Base-by-base conservation (phyloP, 108 stramenopile genomes). In the Fragilariopsis cylindrus region DNA sequence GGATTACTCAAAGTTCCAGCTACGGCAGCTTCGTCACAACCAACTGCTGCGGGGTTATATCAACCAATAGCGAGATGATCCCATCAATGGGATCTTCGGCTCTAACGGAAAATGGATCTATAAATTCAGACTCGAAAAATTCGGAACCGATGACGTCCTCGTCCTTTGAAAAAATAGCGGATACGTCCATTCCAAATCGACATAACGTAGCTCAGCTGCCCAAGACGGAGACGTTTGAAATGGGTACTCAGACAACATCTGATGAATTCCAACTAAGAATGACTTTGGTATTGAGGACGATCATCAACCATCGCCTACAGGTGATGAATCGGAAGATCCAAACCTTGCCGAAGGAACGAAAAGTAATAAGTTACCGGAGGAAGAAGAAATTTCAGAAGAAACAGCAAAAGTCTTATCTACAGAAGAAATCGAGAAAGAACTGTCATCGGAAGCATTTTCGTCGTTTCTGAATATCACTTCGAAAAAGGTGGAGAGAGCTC, bases 401-500 rank as follows among this genome's bases (percentile, higher is more conserved):
- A 65, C 72, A 57, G 72, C 60, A 4, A 81, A 76, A 53, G 47
- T 86, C 8, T 70, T 89, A n/a, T 72, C 87, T 4, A 75, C 72
- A 41, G 90, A 93, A 66, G 87, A 93, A 55, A 82, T 84, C 42
- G 73, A 83, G 48, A 74, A 77, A 65, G 81, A 88, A 39, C 50
- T 95, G 4, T 48, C 85, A 1, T 85, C 89, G 6, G 71, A 79
- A 30, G 71, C 91, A 42, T 95, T 95, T 57, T 70, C 82, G 1
- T 72, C 80, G 5, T 95, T 95, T 79, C 72, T 95, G 56, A 90
- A 87, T 70, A 79, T 81, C 1, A 90, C 93, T 6, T 89, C 88
- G 56, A 92, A 92, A 80, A 92, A 90, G 58, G 93, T 95, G 18
- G 93, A 95, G 77, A 78, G 90, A 7, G 69, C 92, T 41, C 70